These are phyloP conservation scores for Quercus phellos DNA, from an alignment of 331 rosid genomes.

Conservation along the genomic window DNA sequence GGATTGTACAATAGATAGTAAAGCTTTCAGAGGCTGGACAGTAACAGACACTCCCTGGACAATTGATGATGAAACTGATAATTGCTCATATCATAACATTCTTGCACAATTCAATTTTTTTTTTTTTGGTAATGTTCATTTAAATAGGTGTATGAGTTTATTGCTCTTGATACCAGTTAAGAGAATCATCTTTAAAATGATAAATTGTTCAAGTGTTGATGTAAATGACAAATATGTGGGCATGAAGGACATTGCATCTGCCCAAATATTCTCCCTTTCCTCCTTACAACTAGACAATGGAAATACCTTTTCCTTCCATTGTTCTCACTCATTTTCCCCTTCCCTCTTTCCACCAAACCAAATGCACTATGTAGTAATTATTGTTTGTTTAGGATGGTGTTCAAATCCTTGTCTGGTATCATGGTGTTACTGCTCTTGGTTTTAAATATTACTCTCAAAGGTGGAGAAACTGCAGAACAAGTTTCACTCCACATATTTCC, in stretches of 20 bases:
- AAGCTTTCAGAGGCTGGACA: conserved; percentile 90
- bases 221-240: not conserved
- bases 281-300: not conserved
- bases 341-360: not conserved
- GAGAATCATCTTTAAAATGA: too few relatives aligned
- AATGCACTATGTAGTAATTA: not conserved
- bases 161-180: too few relatives aligned
- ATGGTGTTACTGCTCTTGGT: not conserved
- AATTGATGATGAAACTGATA: conserved; percentile 85
- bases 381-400: too few relatives aligned
- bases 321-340: not conserved
- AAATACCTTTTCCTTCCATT: not conserved
- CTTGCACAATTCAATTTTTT: not conserved
- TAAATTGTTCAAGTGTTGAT: not conserved
- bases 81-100: conserved; percentile 41
- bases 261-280: not conserved
- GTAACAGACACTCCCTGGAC: conserved; percentile 94
- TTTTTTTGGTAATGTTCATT: not conserved
- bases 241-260: not conserved
- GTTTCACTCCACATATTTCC: not conserved
- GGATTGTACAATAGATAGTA: conserved; percentile 82
- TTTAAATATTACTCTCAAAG: not conserved
- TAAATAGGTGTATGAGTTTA: not conserved
- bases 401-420: not conserved
- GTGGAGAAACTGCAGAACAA: too few relatives aligned